Base-by-base conservation (phyloP, 768 basidiomycete genomes). In the Kwoniella mangroviensis region DNA sequence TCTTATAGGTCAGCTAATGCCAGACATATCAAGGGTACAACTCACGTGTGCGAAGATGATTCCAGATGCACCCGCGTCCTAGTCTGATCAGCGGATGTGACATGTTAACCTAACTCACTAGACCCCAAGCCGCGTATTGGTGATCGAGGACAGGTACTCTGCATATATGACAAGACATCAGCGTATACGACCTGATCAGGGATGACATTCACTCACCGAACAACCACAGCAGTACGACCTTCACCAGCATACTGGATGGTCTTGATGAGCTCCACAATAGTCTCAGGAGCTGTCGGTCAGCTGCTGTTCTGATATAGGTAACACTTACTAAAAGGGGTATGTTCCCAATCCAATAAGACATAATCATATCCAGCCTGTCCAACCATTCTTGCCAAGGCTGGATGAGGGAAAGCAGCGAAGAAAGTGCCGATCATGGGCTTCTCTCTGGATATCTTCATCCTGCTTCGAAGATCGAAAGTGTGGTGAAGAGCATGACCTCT, bases 321-420 rank as follows among this genome's bases (percentile, higher is more conserved):
- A 26, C 5, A 52, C 65, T 67, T 26, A 67, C 65, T 53, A 24
- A 43, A 58, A 21, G 65, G 65, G 19, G 65, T 67, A 45, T 67
- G 65, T 40, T 67, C 65, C 65, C 65, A 67, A 34, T 67, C 65
- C n/a, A 67, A 57, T 28, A 56, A 59, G 28, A 51, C 45, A 21
- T 51, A 67, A 45, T 67, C 65, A 45, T 67, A 67, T 11, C 65
- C 65, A 40, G 56, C 40, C 17, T 57, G 56, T 10, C 65, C 65
- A 10, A 57, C 26, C 55, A 67, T 59, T 57, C 65, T 67, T n/a
- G 65, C 65, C 13, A 67, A 42, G 26, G 11, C 42, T 2, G 56
- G 40, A 22, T 57, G 40, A 57, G 45, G 45, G 34, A 67, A 60
- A 10, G 45, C 56, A 17, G 57, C 45, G 24, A 26, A 49, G 57